phyloP scores from a whole-genome alignment of 805 yeast species.

The Ogataea paradorogensis region DNA sequence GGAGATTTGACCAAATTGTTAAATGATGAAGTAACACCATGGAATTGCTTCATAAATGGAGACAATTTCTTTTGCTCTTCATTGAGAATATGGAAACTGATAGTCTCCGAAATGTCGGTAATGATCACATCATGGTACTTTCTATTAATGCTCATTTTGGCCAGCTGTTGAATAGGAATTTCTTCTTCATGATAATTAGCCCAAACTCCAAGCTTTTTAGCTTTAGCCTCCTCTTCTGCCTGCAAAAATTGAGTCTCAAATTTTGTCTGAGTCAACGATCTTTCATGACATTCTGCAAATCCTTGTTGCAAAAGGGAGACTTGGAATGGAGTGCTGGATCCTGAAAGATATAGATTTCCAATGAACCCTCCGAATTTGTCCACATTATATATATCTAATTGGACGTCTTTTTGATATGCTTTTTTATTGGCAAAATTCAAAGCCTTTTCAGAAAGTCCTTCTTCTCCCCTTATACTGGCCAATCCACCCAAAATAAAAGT shows the following conservation, averaged over 20 bases:
- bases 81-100: constrained; percentile 46
- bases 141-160: constrained; percentile 28
- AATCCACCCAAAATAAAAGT: constrained; percentile 77
- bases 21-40: constrained; percentile 36
- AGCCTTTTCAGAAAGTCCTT: constrained; percentile 46
- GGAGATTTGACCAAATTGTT: constrained; percentile 39
- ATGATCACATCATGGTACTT: constrained; percentile 51
- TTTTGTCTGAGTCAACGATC: constrained; percentile 58
- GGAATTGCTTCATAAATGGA: constrained; percentile 46
- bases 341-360: constrained; percentile 60
- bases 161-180: constrained; percentile 25
- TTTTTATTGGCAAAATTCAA: constrained; percentile 50
- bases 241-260: constrained; percentile 50
- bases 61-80: constrained; percentile 38
- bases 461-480: constrained; percentile 38
- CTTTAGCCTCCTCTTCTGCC: constrained; percentile 63
- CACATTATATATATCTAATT: constrained; percentile 60
- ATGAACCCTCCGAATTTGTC: constrained; percentile 82
- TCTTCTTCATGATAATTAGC: constrained; percentile 47
- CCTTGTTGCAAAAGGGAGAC: constrained; percentile 58
- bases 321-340: constrained; percentile 55
- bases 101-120: constrained; percentile 42
- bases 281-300: constrained; percentile 59
- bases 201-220: constrained; percentile 65
- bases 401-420: constrained; percentile 70